Percentiles rank a stretch among this genome's conserved stretches.
Conservation (phyloP, 148 eudicot species). For the Suaeda aralocaspica region DNA sequence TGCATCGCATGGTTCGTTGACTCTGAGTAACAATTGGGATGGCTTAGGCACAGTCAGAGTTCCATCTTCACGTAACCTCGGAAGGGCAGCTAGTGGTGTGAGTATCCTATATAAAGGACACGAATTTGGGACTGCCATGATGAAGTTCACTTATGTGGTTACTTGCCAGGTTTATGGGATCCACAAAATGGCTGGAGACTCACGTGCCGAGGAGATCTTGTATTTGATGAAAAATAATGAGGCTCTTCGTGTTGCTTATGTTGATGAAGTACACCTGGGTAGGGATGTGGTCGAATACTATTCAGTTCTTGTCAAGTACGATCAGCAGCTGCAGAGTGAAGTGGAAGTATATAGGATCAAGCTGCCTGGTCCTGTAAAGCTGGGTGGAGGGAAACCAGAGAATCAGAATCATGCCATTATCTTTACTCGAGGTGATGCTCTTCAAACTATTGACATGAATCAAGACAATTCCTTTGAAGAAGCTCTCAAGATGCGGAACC, state of each 20-base stretch:
- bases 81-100: slow-evolving; percentile 55
- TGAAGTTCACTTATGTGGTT: slow-evolving; percentile 90
- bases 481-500: slow-evolving; percentile 88
- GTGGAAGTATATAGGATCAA: slow-evolving; percentile 80
- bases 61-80: slow-evolving; percentile 39
- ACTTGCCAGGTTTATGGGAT: slow-evolving; percentile 83
- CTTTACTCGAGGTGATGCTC: slow-evolving; percentile 90
- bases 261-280: slow-evolving; percentile 60
- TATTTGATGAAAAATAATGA: slow-evolving; percentile 79
- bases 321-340: slow-evolving; percentile 62
- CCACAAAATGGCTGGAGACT: slow-evolving; percentile 62
- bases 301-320: slow-evolving; percentile 90
- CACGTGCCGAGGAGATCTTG: slow-evolving; percentile 83
- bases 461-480: slow-evolving; percentile 90
- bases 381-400: slow-evolving; percentile 96
- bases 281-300: slow-evolving; percentile 63
- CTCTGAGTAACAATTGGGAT: slow-evolving; percentile 33
- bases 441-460: slow-evolving; percentile 96
- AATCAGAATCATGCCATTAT: slow-evolving; percentile 95
- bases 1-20: slow-evolving; percentile 43
- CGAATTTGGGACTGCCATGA: slow-evolving; percentile 70
- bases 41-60: slow-evolving; percentile 23
- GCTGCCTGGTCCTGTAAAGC: slow-evolving; percentile 83
- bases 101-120: slow-evolving; percentile 56
- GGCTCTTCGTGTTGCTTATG: slow-evolving; percentile 95